These are phyloP conservation scores for Mortierella sp. DNA, from an alignment of 371 early-diverging fungal species.

Conservation along the genomic window DNA sequence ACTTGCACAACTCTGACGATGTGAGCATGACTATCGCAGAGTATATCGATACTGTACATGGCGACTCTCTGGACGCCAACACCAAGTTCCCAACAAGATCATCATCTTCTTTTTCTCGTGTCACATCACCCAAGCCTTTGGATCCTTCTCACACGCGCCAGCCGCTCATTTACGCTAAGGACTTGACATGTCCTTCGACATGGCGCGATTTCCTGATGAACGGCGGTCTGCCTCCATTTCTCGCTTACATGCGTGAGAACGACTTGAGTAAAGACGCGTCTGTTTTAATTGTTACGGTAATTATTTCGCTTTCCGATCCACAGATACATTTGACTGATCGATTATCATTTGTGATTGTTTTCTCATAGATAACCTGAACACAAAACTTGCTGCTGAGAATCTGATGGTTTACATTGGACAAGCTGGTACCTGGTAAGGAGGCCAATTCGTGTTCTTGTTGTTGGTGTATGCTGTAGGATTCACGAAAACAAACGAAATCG, in stretches of 20 bases:
- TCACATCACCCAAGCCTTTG: background rate
- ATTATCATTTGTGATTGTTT: background rate
- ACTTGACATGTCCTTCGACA: slow-evolving; percentile 46
- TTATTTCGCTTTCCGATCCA: background rate
- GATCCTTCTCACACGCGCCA: background rate
- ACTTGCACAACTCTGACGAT: slow-evolving; percentile 23
- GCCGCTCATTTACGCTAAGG: slow-evolving; percentile 53
- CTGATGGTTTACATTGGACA: slow-evolving; percentile 59
- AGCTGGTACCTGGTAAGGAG: slow-evolving; percentile 52
- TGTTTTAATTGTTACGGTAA: background rate
- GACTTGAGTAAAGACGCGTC: slow-evolving; percentile 35
- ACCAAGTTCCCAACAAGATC: background rate
- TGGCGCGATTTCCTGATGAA: slow-evolving; percentile 43
- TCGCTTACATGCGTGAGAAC: slow-evolving; percentile 51
- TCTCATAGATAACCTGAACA: slow-evolving; percentile 28
- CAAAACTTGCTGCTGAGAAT: slow-evolving; percentile 51
- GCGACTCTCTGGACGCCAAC: background rate
- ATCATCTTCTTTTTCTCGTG: background rate
- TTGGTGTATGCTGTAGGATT: too few species aligned
- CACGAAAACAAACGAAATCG: too few species aligned
- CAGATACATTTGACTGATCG: background rate
- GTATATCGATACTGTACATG: slow-evolving; percentile 34
- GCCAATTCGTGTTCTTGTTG: background rate
- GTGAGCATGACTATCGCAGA: slow-evolving; percentile 28
- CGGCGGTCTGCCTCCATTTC: slow-evolving; percentile 33